Percentiles rank a stretch among this genome's conserved stretches.
Conservation (phyloP, 2,329 filamentous ascomycete genomes). For the Endocalyx cinctus region DNA sequence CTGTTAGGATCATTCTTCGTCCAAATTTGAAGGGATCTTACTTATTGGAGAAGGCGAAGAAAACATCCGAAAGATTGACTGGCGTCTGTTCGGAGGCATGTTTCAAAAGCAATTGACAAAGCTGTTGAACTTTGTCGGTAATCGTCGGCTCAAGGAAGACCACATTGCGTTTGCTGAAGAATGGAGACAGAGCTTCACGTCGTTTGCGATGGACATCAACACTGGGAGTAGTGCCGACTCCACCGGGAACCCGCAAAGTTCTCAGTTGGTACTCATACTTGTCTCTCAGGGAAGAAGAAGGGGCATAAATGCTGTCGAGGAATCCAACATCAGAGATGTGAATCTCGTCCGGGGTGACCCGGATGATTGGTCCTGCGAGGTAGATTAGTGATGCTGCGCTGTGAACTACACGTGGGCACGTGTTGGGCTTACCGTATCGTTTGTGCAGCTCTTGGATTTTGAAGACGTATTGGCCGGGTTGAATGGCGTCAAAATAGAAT, state of each 20-base stretch:
- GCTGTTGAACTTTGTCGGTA: slow-evolving; percentile 16
- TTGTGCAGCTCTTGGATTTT: slow-evolving; percentile 29
- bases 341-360: slow-evolving; percentile 21
- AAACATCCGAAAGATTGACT: slow-evolving; percentile 19
- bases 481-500: slow-evolving; percentile 16
- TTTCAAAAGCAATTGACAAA: slow-evolving; percentile 15
- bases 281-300: slow-evolving; percentile 17
- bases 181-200: slow-evolving; percentile 16
- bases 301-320: slow-evolving; percentile 23
- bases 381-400: slow-evolving; percentile 12
- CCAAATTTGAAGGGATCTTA: slow-evolving; percentile 15
- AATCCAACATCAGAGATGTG: slow-evolving; percentile 21
- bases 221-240: slow-evolving; percentile 22
- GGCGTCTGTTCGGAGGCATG: slow-evolving; percentile 15
- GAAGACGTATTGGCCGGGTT: slow-evolving; percentile 26
- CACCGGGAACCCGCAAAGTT: slow-evolving; percentile 19
- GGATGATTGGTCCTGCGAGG: slow-evolving; percentile 21
- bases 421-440: slow-evolving; percentile 27
- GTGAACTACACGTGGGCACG: slow-evolving; percentile 12
- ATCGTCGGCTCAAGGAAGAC: slow-evolving; percentile 14
- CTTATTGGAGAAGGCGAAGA: slow-evolving; percentile 19
- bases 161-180: slow-evolving; percentile 17
- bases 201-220: slow-evolving; percentile 18
- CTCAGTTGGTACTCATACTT: slow-evolving; percentile 21
- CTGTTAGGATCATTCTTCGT: slow-evolving; percentile 17